Percentiles rank a stretch among this genome's conserved stretches.
These are phyloP conservation scores for Coemansia sp. DNA, from an alignment of 192 early-diverging fungal species.

Conservation along the genomic window DNA sequence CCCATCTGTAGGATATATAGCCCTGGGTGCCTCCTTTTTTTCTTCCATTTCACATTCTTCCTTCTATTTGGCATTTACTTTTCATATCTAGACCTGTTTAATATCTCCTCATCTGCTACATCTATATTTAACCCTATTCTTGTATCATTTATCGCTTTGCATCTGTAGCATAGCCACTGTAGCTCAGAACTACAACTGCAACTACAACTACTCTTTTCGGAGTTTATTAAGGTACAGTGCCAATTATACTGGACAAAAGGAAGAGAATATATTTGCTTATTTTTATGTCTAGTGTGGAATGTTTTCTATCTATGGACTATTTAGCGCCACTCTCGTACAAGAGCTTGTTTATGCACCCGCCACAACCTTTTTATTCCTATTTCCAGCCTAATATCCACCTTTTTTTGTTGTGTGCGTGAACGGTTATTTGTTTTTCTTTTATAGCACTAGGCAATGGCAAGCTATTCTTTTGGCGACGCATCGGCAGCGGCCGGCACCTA, in stretches of 20 bases:
- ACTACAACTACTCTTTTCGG: background rate
- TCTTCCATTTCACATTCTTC: background rate
- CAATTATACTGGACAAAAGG: background rate
- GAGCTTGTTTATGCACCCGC: conserved; percentile 1
- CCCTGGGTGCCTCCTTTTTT: conserved; percentile 6
- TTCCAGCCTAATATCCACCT: background rate
- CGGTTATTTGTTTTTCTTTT: background rate
- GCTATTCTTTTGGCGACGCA: conserved; percentile 44
- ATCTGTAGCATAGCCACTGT: background rate
- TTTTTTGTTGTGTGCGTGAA: background rate
- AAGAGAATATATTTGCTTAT: background rate
- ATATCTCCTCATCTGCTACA: background rate
- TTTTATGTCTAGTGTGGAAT: background rate
- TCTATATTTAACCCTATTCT: conserved; percentile 3
- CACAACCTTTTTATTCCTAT: background rate
- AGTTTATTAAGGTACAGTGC: conserved; percentile 3
- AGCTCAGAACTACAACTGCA: background rate
- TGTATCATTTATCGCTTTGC: background rate
- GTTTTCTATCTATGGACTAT: background rate
- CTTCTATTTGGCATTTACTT: background rate
- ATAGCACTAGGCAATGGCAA: conserved; percentile 22
- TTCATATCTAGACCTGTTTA: background rate
- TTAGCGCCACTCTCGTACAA: background rate
- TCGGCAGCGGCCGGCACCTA: conserved; percentile 10
- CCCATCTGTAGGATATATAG: conserved; percentile 3